Conservation (phyloP, 1,139 yeast genomes). For the Lodderomyces parapsilosis region DNA sequence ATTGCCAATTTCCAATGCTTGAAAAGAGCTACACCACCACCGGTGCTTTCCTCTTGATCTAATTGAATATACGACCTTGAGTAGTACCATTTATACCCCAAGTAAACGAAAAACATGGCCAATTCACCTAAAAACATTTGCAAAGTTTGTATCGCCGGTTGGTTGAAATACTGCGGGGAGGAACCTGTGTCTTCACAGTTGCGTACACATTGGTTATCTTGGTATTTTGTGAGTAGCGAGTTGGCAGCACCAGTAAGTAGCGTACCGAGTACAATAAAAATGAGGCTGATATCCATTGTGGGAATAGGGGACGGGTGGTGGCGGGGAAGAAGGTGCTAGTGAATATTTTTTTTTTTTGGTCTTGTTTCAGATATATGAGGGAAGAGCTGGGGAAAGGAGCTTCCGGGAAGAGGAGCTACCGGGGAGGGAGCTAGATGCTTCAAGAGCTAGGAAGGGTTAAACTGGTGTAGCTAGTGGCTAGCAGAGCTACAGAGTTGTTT, state of each 20-base stretch:
- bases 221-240: constrained; percentile 73
- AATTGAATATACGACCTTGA: constrained; percentile 6
- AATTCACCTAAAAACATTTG: constrained; percentile 83
- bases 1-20: constrained; percentile 40
- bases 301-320: background rate
- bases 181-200: constrained; percentile 55
- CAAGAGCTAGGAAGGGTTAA: too few relatives aligned
- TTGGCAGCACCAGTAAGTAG: constrained; percentile 71
- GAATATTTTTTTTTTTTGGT: too few relatives aligned
- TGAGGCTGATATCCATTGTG: constrained; percentile 13
- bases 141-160: constrained; percentile 76
- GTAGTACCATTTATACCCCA: constrained; percentile 22
- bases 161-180: constrained; percentile 56
- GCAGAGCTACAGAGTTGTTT: too few relatives aligned
- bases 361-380: background rate
- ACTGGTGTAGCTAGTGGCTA: too few relatives aligned
- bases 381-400: background rate
- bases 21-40: constrained; percentile 12
- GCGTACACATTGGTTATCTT: constrained; percentile 71
- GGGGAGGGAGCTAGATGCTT: background rate
- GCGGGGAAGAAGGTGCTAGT: too few relatives aligned
- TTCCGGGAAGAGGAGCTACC: background rate
- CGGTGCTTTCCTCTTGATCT: background rate
- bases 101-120: constrained; percentile 48
- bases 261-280: constrained; percentile 46